Percentiles rank a stretch among this genome's conserved stretches.
Evolutionary conservation across 2,329 filamentous ascomycete species (phyloP).

Genomic region (Akanthomyces uredinophilus): DNA sequence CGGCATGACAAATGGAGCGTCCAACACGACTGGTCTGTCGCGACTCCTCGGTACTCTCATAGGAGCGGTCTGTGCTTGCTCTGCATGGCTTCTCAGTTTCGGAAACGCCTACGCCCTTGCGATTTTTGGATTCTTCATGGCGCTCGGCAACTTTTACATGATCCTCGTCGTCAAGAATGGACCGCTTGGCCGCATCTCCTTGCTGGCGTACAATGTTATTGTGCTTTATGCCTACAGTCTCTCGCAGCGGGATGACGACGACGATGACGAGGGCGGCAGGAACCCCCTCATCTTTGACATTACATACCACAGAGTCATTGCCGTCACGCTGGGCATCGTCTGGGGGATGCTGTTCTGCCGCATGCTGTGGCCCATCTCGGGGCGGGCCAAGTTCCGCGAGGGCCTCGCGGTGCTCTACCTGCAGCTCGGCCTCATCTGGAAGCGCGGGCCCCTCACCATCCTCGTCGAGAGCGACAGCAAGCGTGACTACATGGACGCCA

Average conservation of each 20-base stretch:
- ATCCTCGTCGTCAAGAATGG: conserved; percentile 80
- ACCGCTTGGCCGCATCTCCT: conserved; percentile 86
- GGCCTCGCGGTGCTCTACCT: conserved; percentile 88
- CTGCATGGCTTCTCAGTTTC: conserved; percentile 71
- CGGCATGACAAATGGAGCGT: conserved; percentile 93
- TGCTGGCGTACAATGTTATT: conserved; percentile 93
- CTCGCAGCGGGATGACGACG: conserved; percentile 70
- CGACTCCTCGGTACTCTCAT: conserved; percentile 82
- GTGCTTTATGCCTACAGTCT: conserved; percentile 92
- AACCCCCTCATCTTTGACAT: conserved; percentile 85
- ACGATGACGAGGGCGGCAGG: conserved; percentile 80
- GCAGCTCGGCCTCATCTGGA: conserved; percentile 94
- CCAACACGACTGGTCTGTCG: conserved; percentile 85
- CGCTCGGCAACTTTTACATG: conserved; percentile 81
- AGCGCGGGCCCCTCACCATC: conserved; percentile 77
- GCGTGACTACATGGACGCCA: conserved; percentile 74
- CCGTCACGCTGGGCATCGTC: conserved; percentile 79
- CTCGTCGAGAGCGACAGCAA: conserved; percentile 56
- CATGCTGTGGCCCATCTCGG: conserved; percentile 89
- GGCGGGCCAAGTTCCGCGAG: conserved; percentile 80
- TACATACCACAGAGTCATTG: conserved; percentile 76
- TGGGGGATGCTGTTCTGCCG: conserved; percentile 92
- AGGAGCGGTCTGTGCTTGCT: conserved; percentile 68
- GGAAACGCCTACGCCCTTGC: conserved; percentile 73
- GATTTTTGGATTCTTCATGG: conserved; percentile 75